Base-by-base conservation (phyloP, 1,284 basidiomycete species). In the Leucoagaricus sp. region DNA sequence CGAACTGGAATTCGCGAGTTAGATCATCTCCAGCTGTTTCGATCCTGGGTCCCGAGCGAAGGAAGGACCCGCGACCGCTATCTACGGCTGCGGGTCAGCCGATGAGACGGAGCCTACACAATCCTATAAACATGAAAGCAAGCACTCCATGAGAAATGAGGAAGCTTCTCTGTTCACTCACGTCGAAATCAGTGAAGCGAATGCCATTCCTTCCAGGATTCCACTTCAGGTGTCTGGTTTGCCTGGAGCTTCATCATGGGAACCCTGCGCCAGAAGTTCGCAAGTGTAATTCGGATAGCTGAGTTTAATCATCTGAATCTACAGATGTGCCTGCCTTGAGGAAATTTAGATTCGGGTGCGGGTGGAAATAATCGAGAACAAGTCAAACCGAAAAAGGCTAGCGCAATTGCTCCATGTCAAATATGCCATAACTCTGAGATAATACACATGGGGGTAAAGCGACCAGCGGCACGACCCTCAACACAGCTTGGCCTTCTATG, bases 331-430 rank as follows among this genome's bases (percentile, higher is more conserved):
- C 69, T 73, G 68, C 70, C 67, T 72, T 69, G 66, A 64, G 63
- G 61, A 64, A 67, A 63, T 63, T 59, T 68, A 72, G 71, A 67
- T 69, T 72, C 63, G 62, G 67, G 62, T 64, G 60, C 61, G 62
- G 56, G 60, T 54, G 61, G 56, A 65, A 66, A 65, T 57, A 59
- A 66, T 66, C 63, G 64, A 70, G 63, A 67, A 67, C 31, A 64
- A 61, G 49, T 61, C 59, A 59, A 62, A 57, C 74, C 69, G 65
- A 64, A 74, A 72, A 69, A 64, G 73, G 72, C 72, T 75, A 74
- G 71, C 62, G 63, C 62, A 61, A 38, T 57, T 58, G 38, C 62
- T 52, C 59, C 57, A 59, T 63, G 64, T 66, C 67, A 68, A 66
- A 65, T 61, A 67, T 65, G 64, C 62, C 65, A 66, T 63, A 66